Evolutionary conservation across 2,329 filamentous ascomycete species (phyloP).

Genomic region (Aspergillus piperis): DNA sequence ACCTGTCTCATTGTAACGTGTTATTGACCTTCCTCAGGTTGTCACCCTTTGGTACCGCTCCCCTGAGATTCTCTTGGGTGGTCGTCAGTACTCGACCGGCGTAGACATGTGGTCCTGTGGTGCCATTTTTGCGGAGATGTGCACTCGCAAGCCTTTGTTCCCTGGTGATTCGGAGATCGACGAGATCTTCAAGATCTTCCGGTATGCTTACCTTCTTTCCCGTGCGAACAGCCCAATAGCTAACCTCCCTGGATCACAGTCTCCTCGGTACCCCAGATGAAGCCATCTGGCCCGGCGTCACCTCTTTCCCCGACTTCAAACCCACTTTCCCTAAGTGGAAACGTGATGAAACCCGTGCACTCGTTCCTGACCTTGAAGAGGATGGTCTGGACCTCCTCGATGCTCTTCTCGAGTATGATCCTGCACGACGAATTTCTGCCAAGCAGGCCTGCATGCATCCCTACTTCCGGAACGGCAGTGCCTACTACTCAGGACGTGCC

Average conservation of each 20-base stretch:
- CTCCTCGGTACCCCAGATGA: slow-evolving; percentile 82
- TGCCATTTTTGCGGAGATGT: slow-evolving; percentile 96
- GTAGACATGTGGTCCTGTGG: slow-evolving; percentile 96
- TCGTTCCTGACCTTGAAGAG: slow-evolving; percentile 74
- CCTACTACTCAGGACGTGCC: slow-evolving; percentile 50
- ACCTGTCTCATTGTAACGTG: background rate
- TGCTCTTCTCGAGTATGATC: slow-evolving; percentile 80
- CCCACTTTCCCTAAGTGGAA: slow-evolving; percentile 88
- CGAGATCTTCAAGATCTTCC: slow-evolving; percentile 94
- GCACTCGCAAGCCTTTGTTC: slow-evolving; percentile 87
- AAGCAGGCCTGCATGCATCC: slow-evolving; percentile 84
- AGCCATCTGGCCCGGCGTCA: slow-evolving; percentile 82
- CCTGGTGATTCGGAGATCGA: slow-evolving; percentile 91
- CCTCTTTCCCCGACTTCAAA: slow-evolving; percentile 94
- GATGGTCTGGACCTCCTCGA: slow-evolving; percentile 55
- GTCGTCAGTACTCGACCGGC: slow-evolving; percentile 88
- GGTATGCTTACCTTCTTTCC: slow-evolving; percentile 52
- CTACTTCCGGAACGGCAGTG: slow-evolving; percentile 67
- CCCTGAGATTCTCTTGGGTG: slow-evolving; percentile 86
- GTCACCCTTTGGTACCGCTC: slow-evolving; percentile 92
- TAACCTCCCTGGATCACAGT: slow-evolving; percentile 44
- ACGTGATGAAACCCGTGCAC: slow-evolving; percentile 64
- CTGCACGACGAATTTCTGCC: slow-evolving; percentile 80
- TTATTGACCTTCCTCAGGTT: slow-evolving; percentile 54
- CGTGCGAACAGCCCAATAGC: slow-evolving; percentile 8